These are phyloP conservation scores for Aspergillus transmontanensis DNA, from an alignment of 2,329 filamentous ascomycete genomes.

Conservation along the genomic window DNA sequence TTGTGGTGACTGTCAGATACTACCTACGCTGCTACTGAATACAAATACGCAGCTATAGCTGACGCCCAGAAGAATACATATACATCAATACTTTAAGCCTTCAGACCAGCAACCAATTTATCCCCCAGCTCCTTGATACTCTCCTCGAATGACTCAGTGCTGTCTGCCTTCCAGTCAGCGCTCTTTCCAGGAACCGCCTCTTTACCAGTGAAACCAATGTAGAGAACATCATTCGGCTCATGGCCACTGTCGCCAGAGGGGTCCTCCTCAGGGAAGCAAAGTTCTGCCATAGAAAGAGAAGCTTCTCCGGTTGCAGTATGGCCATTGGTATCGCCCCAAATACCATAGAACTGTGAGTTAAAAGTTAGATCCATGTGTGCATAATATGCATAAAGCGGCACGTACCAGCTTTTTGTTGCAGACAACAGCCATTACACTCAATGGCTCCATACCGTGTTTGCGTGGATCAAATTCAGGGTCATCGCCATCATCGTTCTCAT, in stretches of 20 bases:
- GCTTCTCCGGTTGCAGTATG: slow-evolving; percentile 60
- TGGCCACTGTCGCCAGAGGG: slow-evolving; percentile 62
- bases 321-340: slow-evolving; percentile 66
- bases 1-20: not conserved
- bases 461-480: slow-evolving; percentile 42
- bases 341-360: slow-evolving; percentile 53
- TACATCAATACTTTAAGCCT: not conserved
- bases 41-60: not conserved
- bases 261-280: slow-evolving; percentile 55
- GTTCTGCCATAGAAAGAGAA: slow-evolving; percentile 59
- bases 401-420: slow-evolving; percentile 53
- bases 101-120: slow-evolving; percentile 45
- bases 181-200: slow-evolving; percentile 60
- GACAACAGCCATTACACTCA: slow-evolving; percentile 60
- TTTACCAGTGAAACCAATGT: slow-evolving; percentile 61
- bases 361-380: not conserved
- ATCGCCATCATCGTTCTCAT: slow-evolving; percentile 33
- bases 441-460: slow-evolving; percentile 49
- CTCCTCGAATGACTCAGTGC: slow-evolving; percentile 37
- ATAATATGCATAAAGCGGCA: not conserved
- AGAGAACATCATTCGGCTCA: slow-evolving; percentile 61
- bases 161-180: slow-evolving; percentile 57
- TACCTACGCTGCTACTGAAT: not conserved
- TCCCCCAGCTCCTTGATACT: slow-evolving; percentile 57
- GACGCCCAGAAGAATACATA: not conserved